phyloP scores from a whole-genome alignment of 768 basidiomycete species.

The Trametes punicea region DNA sequence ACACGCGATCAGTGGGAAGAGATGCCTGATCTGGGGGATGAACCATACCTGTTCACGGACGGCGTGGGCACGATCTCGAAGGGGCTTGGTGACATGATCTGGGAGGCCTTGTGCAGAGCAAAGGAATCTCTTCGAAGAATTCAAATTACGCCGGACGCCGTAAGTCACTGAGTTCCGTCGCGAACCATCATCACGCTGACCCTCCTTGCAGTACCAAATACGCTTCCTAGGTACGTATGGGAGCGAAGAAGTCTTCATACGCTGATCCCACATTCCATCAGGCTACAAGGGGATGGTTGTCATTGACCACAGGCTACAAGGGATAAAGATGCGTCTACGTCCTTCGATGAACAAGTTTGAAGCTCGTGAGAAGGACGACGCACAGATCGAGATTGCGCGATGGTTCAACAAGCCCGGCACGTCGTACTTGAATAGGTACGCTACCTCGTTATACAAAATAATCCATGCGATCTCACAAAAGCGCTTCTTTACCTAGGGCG shows the following conservation, averaged over 20 bases:
- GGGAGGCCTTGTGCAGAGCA: constrained; percentile 48
- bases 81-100: constrained; percentile 56
- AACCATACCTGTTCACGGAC: constrained; percentile 59
- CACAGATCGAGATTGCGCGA: constrained; percentile 72
- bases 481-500: constrained; percentile 41
- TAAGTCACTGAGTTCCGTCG: constrained; percentile 33
- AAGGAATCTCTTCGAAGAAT: constrained; percentile 29
- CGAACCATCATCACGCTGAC: constrained; percentile 24
- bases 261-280: not conserved
- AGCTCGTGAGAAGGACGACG: constrained; percentile 41
- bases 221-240: constrained; percentile 63
- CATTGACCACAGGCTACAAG: constrained; percentile 54
- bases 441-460: not conserved
- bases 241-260: not conserved
- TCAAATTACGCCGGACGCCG: constrained; percentile 52
- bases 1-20: constrained; percentile 55
- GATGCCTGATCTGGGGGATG: constrained; percentile 52
- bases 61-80: constrained; percentile 78
- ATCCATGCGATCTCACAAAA: no score
- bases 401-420: constrained; percentile 56
- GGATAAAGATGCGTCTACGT: constrained; percentile 67
- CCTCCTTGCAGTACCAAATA: constrained; percentile 58
- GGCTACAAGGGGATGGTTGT: constrained; percentile 75
- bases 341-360: constrained; percentile 76
- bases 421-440: constrained; percentile 72